Evolutionary conservation across 768 basidiomycete genomes (phyloP).

Genomic region (Termitomyces sp.): DNA sequence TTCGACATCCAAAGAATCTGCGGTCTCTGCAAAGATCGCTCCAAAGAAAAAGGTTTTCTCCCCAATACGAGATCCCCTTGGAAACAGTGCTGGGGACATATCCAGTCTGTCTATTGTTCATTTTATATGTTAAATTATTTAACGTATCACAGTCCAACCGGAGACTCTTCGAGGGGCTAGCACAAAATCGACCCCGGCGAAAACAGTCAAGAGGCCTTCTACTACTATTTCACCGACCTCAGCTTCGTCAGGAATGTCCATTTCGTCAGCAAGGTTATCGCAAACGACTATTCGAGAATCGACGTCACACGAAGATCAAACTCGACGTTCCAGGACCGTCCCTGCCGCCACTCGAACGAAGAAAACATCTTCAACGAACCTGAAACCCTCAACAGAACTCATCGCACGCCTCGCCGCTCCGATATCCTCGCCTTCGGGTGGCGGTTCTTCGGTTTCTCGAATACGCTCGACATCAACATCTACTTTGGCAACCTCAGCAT

Average conservation of each 20-base stretch:
- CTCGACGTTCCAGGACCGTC: slow-evolving; percentile 23
- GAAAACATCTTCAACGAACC: slow-evolving; percentile 11
- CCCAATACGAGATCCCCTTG: slow-evolving; percentile 33
- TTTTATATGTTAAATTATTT: background rate
- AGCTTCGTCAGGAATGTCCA: slow-evolving; percentile 11
- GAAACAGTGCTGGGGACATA: slow-evolving; percentile 26
- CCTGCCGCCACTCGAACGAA: slow-evolving; percentile 18
- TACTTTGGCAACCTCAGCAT: slow-evolving; percentile 1
- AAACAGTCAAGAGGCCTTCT: slow-evolving; percentile 3
- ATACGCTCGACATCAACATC: slow-evolving; percentile 12
- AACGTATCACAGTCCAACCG: slow-evolving; percentile 16
- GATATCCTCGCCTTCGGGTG: background rate
- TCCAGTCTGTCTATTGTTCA: slow-evolving; percentile 18
- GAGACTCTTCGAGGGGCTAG: slow-evolving; percentile 12
- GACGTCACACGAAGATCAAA: slow-evolving; percentile 14
- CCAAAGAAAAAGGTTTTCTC: slow-evolving; percentile 29
- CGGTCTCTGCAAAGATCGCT: background rate
- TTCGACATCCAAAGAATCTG: slow-evolving; percentile 16
- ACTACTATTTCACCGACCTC: slow-evolving; percentile 1
- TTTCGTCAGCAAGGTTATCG: slow-evolving; percentile 7
- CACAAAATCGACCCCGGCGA: slow-evolving; percentile 8
- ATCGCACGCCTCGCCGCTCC: slow-evolving; percentile 1
- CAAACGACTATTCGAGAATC: background rate
- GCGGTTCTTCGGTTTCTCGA: slow-evolving; percentile 9
- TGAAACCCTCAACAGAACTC: background rate